Conservation (phyloP, 352 stramenopile genomes). For the Albugo candida region DNA sequence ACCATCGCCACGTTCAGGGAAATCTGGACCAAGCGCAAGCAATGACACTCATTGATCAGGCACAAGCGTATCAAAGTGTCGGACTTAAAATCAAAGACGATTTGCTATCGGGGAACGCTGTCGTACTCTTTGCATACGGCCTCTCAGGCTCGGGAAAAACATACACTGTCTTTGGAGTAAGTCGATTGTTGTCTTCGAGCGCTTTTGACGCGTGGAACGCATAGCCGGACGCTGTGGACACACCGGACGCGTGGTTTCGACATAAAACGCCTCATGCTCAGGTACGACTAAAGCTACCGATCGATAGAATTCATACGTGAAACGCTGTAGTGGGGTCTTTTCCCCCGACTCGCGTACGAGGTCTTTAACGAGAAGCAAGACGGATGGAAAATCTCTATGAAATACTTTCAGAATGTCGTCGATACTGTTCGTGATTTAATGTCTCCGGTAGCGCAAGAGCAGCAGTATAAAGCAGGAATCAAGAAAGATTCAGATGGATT, state of each 20-base stretch:
- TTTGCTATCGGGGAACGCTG: slow-evolving; percentile 78
- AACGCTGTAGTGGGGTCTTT: slow-evolving; percentile 68
- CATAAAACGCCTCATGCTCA: slow-evolving; percentile 72
- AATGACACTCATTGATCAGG: slow-evolving; percentile 83
- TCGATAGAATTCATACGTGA: not conserved
- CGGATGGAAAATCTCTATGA: slow-evolving; percentile 94
- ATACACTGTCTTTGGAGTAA: slow-evolving; percentile 83
- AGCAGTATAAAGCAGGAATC: slow-evolving; percentile 91
- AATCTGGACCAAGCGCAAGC: slow-evolving; percentile 35
- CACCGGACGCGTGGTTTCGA: slow-evolving; percentile 88
- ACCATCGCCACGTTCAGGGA: slow-evolving; percentile 67
- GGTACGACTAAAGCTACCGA: slow-evolving; percentile 7
- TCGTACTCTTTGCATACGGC: slow-evolving; percentile 88
- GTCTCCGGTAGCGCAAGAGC: slow-evolving; percentile 82
- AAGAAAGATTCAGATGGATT: slow-evolving; percentile 86
- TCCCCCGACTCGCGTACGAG: slow-evolving; percentile 83
- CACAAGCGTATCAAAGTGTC: slow-evolving; percentile 76
- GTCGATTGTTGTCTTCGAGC: slow-evolving; percentile 1
- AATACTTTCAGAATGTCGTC: slow-evolving; percentile 94
- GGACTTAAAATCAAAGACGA: slow-evolving; percentile 86
- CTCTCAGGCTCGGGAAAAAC: slow-evolving; percentile 85
- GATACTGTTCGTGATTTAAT: slow-evolving; percentile 90
- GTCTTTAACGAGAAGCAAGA: slow-evolving; percentile 89
- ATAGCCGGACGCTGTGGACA: slow-evolving; percentile 79
- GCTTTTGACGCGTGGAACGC: not conserved